Evolutionary conservation across 176 grass and related monocot genomes (phyloP).

Genomic region (Lolium perenne): DNA sequence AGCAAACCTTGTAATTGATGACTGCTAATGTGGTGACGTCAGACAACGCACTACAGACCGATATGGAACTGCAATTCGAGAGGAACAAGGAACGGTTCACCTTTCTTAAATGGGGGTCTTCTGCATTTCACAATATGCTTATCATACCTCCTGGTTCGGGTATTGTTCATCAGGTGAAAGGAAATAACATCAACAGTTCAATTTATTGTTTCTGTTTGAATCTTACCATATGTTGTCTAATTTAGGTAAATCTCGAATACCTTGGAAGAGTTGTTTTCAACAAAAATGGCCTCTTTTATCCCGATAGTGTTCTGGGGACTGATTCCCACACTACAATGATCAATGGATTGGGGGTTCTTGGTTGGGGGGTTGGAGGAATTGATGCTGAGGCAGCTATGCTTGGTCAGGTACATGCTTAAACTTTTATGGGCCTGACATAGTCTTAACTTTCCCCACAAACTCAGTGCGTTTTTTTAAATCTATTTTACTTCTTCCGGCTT

Average conservation of each 20-base stretch:
- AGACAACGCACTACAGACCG: slow-evolving; percentile 56
- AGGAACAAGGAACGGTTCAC: slow-evolving; percentile 73
- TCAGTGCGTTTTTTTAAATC: neutral
- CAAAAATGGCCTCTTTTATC: slow-evolving; percentile 53
- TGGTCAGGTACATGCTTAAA: slow-evolving; percentile 59
- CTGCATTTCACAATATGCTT: slow-evolving; percentile 76
- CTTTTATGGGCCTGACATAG: too few species aligned
- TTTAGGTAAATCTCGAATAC: slow-evolving; percentile 85
- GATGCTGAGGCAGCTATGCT: slow-evolving; percentile 79
- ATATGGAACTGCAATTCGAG: slow-evolving; percentile 74
- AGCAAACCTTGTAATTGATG: slow-evolving; percentile 67
- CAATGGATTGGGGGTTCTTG: slow-evolving; percentile 74
- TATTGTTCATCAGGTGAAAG: slow-evolving; percentile 76
- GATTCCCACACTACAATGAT: slow-evolving; percentile 83
- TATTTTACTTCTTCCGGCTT: neutral
- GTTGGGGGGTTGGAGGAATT: slow-evolving; percentile 77
- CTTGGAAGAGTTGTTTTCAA: slow-evolving; percentile 57
- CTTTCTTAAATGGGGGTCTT: slow-evolving; percentile 75
- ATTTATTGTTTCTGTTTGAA: neutral
- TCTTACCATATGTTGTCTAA: neutral
- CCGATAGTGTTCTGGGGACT: slow-evolving; percentile 73
- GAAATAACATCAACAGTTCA: neutral
- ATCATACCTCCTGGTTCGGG: slow-evolving; percentile 66
- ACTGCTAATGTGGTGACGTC: slow-evolving; percentile 74
- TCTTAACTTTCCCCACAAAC: neutral